Evolutionary conservation across 495 filamentous ascomycete genomes (phyloP), one percentile per base, ranked within the genome.

Genomic region (Clavariopsis aquatica): DNA sequence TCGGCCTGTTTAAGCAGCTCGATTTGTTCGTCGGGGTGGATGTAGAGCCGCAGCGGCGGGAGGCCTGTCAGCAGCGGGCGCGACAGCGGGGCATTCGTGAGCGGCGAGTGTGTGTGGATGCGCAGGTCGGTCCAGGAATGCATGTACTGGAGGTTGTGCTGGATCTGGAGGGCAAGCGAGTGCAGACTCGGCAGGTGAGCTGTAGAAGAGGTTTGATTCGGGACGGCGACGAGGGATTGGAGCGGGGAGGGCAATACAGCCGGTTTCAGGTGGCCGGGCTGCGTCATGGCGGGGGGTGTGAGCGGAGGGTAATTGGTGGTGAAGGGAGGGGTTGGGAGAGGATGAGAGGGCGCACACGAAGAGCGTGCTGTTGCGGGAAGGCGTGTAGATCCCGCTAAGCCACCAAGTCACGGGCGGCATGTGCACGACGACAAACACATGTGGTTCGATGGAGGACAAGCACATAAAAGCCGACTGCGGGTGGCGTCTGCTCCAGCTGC

Each of bases 1-100:
- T 66, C 59, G 17, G 63, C 67, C 36, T 63, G 57, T 52, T 65
- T 66, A 57, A 96, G 77, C 73, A 91, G 83, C 65, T 85, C 87
- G 45, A 92, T 83, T 76, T 96, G 92, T 76, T 95, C 90, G 74
- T 97, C 94, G 6, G 94, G 94, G 74, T 98, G 93, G 56, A 90
- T 83, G 77, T 98, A 98, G 23, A 96, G 82, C 6, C 86, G 84
- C 52, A 88, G 84, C 6, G 94, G 92, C 8, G 94, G 93, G n/a
- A 96, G 80, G 5, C 94, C 94, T 5, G 91, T 90, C 52, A 98
- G 80, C 64, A 98, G 74, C 1, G 85, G 87, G 36, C 86, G 79
- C 6, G 82, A 80, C 3, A 87, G 78, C 26, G 68, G 66, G 23
- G 47, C 34, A 31, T 68, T 57, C 45, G 73, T 70, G 46, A 74